Evolutionary conservation across 305 asterid genomes (phyloP).

Genomic region (Ilex paraguariensis): DNA sequence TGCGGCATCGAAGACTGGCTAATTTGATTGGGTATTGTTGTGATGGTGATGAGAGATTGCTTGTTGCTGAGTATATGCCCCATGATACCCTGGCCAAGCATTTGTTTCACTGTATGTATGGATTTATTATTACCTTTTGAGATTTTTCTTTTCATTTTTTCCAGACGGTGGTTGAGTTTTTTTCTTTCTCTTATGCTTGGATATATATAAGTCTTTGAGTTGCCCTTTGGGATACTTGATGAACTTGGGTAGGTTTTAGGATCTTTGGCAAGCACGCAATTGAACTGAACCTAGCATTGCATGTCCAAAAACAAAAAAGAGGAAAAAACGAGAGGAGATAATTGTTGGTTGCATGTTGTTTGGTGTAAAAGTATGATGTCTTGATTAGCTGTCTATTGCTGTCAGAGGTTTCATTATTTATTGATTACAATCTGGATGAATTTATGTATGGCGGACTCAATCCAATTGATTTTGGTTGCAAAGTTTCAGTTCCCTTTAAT

Average conservation of each 20-base stretch:
- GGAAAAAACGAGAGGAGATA: no score
- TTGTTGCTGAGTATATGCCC: slow-evolving; percentile 59
- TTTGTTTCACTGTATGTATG: slow-evolving; percentile 48
- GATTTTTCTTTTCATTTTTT: no score
- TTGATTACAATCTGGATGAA: background rate
- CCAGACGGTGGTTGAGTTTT: no score
- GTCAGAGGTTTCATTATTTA: background rate
- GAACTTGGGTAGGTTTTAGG: no score
- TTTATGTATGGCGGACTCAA: background rate
- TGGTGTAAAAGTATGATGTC: background rate
- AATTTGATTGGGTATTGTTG: slow-evolving; percentile 62
- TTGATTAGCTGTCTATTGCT: background rate
- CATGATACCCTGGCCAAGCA: slow-evolving; percentile 60
- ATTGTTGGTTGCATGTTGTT: background rate
- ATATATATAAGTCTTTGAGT: background rate
- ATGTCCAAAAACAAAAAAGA: no score
- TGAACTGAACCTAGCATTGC: no score
- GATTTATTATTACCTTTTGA: no score
- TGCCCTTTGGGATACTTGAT: background rate
- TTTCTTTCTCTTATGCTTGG: background rate
- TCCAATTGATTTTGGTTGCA: background rate
- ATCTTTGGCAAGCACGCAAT: no score
- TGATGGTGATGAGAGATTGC: slow-evolving; percentile 64
- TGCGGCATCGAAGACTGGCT: slow-evolving; percentile 47
- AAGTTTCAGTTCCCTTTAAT: background rate